Conservation (phyloP, 1,139 yeast species). For the Blastobotrys petasosporus region DNA sequence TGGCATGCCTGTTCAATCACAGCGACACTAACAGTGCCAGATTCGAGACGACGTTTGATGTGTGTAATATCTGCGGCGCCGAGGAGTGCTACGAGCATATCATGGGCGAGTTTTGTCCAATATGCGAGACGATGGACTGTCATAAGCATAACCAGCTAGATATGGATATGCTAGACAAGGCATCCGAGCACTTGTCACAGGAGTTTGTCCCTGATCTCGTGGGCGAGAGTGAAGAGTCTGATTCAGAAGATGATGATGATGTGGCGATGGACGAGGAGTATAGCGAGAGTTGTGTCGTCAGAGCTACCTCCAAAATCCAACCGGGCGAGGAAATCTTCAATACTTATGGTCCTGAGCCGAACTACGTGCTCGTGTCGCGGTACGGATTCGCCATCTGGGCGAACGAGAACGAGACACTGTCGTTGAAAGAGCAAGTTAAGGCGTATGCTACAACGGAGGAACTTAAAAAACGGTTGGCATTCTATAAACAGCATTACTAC, state of each 20-base stretch:
- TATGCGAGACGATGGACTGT: no score
- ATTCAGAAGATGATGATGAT: constrained; percentile 25
- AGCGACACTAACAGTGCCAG: constrained; percentile 54
- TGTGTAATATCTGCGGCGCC: constrained; percentile 72
- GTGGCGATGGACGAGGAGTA: constrained; percentile 31
- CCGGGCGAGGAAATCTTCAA: constrained; percentile 61
- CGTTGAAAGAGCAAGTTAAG: constrained; percentile 49
- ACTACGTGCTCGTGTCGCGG: constrained; percentile 58
- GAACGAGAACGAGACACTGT: constrained; percentile 52
- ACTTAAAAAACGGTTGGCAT: constrained; percentile 44
- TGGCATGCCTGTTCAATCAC: constrained; percentile 87
- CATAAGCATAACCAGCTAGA: constrained; percentile 7
- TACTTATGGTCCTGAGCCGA: constrained; percentile 69
- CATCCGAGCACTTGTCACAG: background rate
- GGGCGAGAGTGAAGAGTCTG: constrained; percentile 20
- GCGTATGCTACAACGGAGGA: constrained; percentile 37
- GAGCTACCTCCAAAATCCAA: constrained; percentile 39
- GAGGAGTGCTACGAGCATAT: constrained; percentile 36
- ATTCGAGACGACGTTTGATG: constrained; percentile 66
- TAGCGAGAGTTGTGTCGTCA: constrained; percentile 36
- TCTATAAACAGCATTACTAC: constrained; percentile 60
- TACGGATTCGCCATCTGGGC: constrained; percentile 64
- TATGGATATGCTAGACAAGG: background rate
- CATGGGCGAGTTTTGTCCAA: background rate
- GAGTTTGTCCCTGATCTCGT: constrained; percentile 10